Conservation (phyloP, 2,329 filamentous ascomycete genomes). For the Bisporella sp. region DNA sequence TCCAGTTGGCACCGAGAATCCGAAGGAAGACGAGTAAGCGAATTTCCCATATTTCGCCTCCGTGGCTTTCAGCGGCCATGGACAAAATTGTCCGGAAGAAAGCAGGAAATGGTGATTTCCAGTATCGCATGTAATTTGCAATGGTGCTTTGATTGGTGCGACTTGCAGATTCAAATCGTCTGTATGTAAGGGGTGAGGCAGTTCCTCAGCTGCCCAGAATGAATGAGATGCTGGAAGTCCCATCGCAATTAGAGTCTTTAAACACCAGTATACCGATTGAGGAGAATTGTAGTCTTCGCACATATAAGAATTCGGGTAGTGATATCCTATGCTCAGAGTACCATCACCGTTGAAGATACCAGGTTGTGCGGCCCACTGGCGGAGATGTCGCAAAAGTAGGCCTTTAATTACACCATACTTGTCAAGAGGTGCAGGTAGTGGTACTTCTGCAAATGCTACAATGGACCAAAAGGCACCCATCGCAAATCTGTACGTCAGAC, state of each 20-base stretch:
- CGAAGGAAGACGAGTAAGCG: constrained; percentile 41
- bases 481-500: constrained; percentile 43
- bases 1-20: constrained; percentile 37
- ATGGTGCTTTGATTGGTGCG: constrained; percentile 19
- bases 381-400: constrained; percentile 39
- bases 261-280: constrained; percentile 45
- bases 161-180: constrained; percentile 3
- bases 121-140: constrained; percentile 39
- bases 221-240: constrained; percentile 28
- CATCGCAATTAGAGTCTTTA: constrained; percentile 41
- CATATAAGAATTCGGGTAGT: constrained; percentile 41
- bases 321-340: constrained; percentile 40
- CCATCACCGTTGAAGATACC: constrained; percentile 29
- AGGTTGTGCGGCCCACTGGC: constrained; percentile 38
- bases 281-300: constrained; percentile 49
- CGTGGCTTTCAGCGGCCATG: constrained; percentile 32
- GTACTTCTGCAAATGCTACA: constrained; percentile 26
- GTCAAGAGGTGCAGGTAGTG: neutral
- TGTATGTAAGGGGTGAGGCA: constrained; percentile 20
- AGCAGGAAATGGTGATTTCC: constrained; percentile 36
- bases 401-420: constrained; percentile 36
- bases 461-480: constrained; percentile 41
- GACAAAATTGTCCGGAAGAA: constrained; percentile 33
- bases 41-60: constrained; percentile 42
- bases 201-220: constrained; percentile 39